Percentiles rank a stretch among this genome's conserved stretches.
Evolutionary conservation across 108 stramenopile species (phyloP).

Genomic region (Stephanodiscus triporus): DNA sequence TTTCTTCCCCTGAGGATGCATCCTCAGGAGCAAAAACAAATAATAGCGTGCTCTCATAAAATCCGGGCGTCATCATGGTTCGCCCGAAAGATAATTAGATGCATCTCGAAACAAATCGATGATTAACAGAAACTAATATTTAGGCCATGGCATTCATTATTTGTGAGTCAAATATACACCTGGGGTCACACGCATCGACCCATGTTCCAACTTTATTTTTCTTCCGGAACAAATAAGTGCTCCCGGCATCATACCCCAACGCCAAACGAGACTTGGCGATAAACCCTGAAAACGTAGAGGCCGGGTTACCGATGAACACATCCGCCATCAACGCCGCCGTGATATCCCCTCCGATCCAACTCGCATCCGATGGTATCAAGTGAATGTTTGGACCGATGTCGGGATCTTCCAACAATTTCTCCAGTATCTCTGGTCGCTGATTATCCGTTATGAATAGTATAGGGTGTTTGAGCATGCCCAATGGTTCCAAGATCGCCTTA

Average conservation of each 20-base stretch:
- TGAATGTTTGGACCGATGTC: constrained; percentile 44
- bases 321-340: constrained; percentile 30
- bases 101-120: no score
- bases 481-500: constrained; percentile 39
- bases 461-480: constrained; percentile 38
- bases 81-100: no score
- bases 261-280: constrained; percentile 51
- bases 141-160: no score
- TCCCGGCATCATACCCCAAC: constrained; percentile 23
- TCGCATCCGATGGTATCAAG: constrained; percentile 27
- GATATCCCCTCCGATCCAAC: constrained; percentile 52
- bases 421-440: constrained; percentile 32
- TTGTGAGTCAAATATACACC: constrained; percentile 27
- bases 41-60: no score
- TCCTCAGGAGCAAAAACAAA: no score
- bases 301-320: constrained; percentile 50
- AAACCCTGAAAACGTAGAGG: constrained; percentile 38
- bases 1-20: no score
- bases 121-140: no score
- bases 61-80: no score
- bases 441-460: constrained; percentile 44
- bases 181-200: constrained; percentile 33
- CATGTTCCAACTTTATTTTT: constrained; percentile 19
- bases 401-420: constrained; percentile 22
- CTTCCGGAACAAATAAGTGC: constrained; percentile 35